Base-by-base conservation (phyloP, 495 filamentous ascomycete species). In the Daldinia concentrica region DNA sequence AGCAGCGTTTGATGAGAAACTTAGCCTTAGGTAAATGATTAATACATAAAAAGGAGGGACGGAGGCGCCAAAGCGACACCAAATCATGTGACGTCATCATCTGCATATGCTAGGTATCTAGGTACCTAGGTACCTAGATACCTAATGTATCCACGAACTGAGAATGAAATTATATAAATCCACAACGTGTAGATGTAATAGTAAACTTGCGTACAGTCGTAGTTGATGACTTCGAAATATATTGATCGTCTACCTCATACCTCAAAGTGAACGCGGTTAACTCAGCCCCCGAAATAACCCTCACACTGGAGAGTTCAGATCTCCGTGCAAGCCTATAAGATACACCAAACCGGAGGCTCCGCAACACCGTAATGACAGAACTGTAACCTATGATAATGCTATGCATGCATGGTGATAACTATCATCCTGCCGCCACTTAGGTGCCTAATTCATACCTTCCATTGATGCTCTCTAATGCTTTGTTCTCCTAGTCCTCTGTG, bases 401-500 rank as follows among this genome's bases (percentile, higher is more conserved):
- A 36, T 57, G 30, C 34, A 22, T 39, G 17, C 27, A 36, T 29
- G 22, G 15, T 9, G 26, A 30, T 4, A 30, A 54, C 17, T 19
- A 27, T 11, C 39, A 45, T 15, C 51, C 2, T 29, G 36, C 32
- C 19, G 19, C 37, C 24, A 27, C 55, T 34, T 65, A 65, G 34
- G 34, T 36, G 6, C 29, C 29, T 30, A 30, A 36, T 12, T 41
- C 70, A 65, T 68, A 30, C 60, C 57, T 48, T 15, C 30, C 70
- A 58, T 65, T 58, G 50, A 64, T 65, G 41, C 17, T 68, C n/a
- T 68, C 29, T 41, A 61, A 68, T 68, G 55, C 36, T 62, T 11
- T 32, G 41, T 61, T 72, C 50, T 37, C 14, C 45, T 32, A 11
- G 6, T 22, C 59, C 64, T 6, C 26, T 54, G 52, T 17, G 37